phyloP scores from a whole-genome alignment of 805 yeast species.

The Tetrapisispora arboricola region DNA sequence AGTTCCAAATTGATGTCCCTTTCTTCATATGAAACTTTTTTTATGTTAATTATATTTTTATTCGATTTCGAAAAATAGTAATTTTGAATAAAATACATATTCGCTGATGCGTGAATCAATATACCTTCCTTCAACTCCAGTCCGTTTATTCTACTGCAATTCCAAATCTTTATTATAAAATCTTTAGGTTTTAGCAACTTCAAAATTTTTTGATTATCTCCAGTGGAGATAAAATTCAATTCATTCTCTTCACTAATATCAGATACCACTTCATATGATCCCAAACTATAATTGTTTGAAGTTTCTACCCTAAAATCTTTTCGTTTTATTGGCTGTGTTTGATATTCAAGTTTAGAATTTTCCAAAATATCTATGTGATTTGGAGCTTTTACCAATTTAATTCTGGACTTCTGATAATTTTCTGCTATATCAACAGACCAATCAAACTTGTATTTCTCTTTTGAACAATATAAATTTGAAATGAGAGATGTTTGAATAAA shows the following conservation, averaged over 20 bases:
- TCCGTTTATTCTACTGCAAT: conserved; percentile 66
- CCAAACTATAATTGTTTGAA: conserved; percentile 7
- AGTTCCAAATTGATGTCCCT: conserved; percentile 63
- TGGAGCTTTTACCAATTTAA: conserved; percentile 30
- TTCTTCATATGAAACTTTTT: conserved; percentile 50
- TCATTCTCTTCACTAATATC: conserved; percentile 30
- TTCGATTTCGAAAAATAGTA: conserved; percentile 43
- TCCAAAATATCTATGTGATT: not conserved
- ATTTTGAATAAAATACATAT: conserved; percentile 58
- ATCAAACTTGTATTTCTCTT: conserved; percentile 7
- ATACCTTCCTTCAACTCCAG: conserved; percentile 69
- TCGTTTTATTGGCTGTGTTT: not conserved
- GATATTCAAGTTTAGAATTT: not conserved
- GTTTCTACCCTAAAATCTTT: conserved; percentile 8
- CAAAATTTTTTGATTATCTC: conserved; percentile 64
- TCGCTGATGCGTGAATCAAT: conserved; percentile 54
- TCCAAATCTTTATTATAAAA: conserved; percentile 60
- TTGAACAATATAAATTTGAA: conserved; percentile 33
- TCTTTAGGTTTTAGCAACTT: conserved; percentile 63
- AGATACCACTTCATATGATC: conserved; percentile 39
- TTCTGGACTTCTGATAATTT: conserved; percentile 58
- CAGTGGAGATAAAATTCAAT: conserved; percentile 31
- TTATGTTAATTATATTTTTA: conserved; percentile 49
- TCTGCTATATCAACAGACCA: conserved; percentile 62
- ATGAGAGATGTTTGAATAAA: conserved; percentile 40